phyloP scores from a whole-genome alignment of 139 green algal species.

The Chlorella sp. region DNA sequence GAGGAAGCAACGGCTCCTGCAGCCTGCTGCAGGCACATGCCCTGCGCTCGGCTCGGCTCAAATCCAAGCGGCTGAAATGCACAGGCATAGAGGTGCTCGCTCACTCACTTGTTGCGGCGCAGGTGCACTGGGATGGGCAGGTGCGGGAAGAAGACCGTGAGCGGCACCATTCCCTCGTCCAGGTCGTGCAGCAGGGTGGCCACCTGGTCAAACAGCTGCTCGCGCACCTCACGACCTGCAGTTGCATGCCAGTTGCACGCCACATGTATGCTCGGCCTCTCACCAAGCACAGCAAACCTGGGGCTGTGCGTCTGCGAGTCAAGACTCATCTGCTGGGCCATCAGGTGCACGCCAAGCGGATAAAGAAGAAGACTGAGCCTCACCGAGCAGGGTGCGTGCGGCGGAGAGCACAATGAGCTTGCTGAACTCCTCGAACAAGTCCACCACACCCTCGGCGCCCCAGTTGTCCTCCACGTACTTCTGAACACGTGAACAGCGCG shows the following conservation, averaged over 20 bases:
- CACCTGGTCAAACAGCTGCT: constrained; percentile 89
- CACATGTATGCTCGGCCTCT: no score
- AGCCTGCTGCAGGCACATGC: not conserved
- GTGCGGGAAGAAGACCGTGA: constrained; percentile 93
- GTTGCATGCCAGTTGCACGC: no score
- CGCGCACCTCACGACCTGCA: constrained; percentile 86
- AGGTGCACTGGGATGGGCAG: constrained; percentile 84
- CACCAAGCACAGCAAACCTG: no score
- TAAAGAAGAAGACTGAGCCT: constrained; percentile 5
- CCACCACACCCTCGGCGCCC: constrained; percentile 77
- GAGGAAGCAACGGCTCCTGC: not conserved
- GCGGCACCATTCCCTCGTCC: constrained; percentile 93
- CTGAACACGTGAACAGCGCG: no score
- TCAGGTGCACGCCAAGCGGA: no score
- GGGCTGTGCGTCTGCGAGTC: no score
- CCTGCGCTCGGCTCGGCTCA: not conserved
- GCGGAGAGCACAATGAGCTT: constrained; percentile 93
- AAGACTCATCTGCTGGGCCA: no score
- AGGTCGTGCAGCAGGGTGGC: constrained; percentile 87
- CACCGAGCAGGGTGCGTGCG: constrained; percentile 80
- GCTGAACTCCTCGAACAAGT: constrained; percentile 83
- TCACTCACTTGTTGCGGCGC: constrained; percentile 69
- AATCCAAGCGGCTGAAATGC: no score
- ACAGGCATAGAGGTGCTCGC: not conserved
- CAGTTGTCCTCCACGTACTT: no score